These are phyloP conservation scores for Crepidotus sp. DNA, from an alignment of 1,284 basidiomycete species.

Conservation along the genomic window DNA sequence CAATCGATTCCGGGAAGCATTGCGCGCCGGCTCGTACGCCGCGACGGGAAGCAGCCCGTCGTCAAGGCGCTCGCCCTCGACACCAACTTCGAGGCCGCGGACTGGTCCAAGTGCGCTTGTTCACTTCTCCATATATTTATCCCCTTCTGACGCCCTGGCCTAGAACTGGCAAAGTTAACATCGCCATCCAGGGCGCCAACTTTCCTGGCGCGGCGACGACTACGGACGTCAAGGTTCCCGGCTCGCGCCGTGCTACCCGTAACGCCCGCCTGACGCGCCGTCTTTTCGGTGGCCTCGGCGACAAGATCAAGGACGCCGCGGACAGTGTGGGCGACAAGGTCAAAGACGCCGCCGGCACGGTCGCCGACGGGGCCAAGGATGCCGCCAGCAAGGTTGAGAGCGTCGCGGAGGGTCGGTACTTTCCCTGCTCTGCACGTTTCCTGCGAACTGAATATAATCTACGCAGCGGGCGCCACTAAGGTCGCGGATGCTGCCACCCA, in stretches of 20 bases:
- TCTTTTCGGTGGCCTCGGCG: neutral
- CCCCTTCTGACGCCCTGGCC: neutral
- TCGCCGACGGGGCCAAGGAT: slow-evolving; percentile 6
- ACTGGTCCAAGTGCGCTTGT: slow-evolving; percentile 6
- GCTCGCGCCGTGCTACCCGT: neutral
- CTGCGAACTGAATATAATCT: no score
- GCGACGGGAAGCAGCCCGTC: slow-evolving; percentile 11
- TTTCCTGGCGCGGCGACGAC: slow-evolving; percentile 11
- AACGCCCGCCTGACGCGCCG: neutral
- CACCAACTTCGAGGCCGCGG: slow-evolving; percentile 12
- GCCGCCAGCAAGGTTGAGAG: neutral
- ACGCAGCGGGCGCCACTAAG: no score
- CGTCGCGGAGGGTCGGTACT: no score
- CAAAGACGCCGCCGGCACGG: slow-evolving; percentile 4
- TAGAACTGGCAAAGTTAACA: slow-evolving; percentile 22
- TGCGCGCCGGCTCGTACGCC: slow-evolving; percentile 9
- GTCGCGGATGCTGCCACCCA: slow-evolving; percentile 5
- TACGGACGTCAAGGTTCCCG: neutral
- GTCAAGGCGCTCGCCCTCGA: slow-evolving; percentile 14
- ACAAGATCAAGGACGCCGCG: neutral
- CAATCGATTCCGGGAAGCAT: slow-evolving; percentile 16
- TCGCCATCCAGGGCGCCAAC: slow-evolving; percentile 22
- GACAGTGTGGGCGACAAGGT: slow-evolving; percentile 2
- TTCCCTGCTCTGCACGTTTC: no score
- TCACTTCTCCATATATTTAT: neutral